Evolutionary conservation across 352 stramenopile species (phyloP), one percentile per base, ranked within the genome.

Genomic region (Pythium brachiatum): DNA sequence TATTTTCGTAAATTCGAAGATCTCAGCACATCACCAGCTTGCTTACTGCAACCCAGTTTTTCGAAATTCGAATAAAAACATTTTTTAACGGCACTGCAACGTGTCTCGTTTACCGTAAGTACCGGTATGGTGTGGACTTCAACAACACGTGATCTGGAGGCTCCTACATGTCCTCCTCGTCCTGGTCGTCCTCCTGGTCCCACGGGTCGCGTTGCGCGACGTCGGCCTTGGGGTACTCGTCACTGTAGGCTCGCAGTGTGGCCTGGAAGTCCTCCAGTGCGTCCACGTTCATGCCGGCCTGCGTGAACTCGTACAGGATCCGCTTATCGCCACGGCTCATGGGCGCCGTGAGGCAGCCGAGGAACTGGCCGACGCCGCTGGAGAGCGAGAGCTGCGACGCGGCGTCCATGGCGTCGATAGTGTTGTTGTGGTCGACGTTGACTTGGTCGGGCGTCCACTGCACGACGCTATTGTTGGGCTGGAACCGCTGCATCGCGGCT

Each of bases 271-370:
- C 83, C 48, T 87, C 73, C 0, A 81, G 53, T 1, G 79, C 86
- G 48, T 94, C 86, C 0, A 75, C 63, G 62, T 74, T 88, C 86
- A 94, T 92, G 4, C 86, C 86, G 7, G 76, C 70, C 51, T 81
- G 72, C 13, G 75, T 86, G 51, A 88, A 94, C 62, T 94, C 83
- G 63, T 86, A 89, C 31, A 90, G 57, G 7, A 89, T 78, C 29
- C 86, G 80, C 23, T 76, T 79, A 63, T 92, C 79, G 20, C 53
- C 79, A 32, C 56, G 68, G 34, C 68, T 59, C 8, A 74, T 70
- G 23, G 64, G 69, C 29, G 69, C 67, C 29, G 72, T 76, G 26
- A 89, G 57, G 21, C 62, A 43, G 2, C 27, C 57, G n/a, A 94
- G 56, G 43, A 86, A 92, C 7, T 64, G 32, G 15, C 78, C 79